phyloP scores from a whole-genome alignment of 2,329 filamentous ascomycete species.

The Lachnellula suecica region DNA sequence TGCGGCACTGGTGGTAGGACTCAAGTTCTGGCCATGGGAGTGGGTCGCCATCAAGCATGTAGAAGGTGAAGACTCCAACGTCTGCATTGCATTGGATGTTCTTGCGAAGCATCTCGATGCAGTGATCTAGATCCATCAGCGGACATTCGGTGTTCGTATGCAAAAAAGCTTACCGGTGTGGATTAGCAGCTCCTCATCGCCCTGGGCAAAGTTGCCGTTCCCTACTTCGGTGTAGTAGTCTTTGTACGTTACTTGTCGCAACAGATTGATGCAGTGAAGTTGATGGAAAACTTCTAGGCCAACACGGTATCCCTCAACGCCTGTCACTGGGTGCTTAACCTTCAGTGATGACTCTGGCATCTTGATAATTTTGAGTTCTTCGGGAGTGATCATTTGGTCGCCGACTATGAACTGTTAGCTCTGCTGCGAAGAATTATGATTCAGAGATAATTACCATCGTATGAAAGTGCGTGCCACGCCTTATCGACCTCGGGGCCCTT shows the following conservation, averaged over 20 bases:
- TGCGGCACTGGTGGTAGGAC: conserved; percentile 52
- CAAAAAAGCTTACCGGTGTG: conserved; percentile 32
- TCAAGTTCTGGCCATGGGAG: conserved; percentile 56
- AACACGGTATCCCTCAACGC: conserved; percentile 57
- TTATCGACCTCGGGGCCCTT: conserved; percentile 55
- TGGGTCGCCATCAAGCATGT: conserved; percentile 41
- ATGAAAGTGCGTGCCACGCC: conserved; percentile 55
- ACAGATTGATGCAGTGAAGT: conserved; percentile 38
- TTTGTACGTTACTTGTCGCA: conserved; percentile 46
- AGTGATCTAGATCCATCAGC: conserved; percentile 41
- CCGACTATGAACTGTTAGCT: conserved; percentile 43
- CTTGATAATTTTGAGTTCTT: conserved; percentile 52
- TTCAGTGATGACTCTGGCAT: conserved; percentile 52
- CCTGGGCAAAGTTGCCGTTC: conserved; percentile 46
- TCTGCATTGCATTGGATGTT: conserved; percentile 56
- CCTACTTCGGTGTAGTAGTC: conserved; percentile 48
- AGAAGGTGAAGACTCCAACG: conserved; percentile 54
- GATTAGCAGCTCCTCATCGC: conserved; percentile 40
- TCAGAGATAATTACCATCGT: conserved; percentile 35
- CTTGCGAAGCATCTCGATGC: conserved; percentile 51
- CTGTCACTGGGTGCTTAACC: conserved; percentile 54
- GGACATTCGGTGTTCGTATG: background rate
- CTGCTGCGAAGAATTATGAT: conserved; percentile 1
- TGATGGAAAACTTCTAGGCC: conserved; percentile 44
- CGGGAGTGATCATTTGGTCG: conserved; percentile 57